A percentile compares a stretch with the other conserved stretches of the same genome.
These are phyloP conservation scores for Alternaria sp. DNA, from an alignment of 2,329 filamentous ascomycete species.

Conservation along the genomic window DNA sequence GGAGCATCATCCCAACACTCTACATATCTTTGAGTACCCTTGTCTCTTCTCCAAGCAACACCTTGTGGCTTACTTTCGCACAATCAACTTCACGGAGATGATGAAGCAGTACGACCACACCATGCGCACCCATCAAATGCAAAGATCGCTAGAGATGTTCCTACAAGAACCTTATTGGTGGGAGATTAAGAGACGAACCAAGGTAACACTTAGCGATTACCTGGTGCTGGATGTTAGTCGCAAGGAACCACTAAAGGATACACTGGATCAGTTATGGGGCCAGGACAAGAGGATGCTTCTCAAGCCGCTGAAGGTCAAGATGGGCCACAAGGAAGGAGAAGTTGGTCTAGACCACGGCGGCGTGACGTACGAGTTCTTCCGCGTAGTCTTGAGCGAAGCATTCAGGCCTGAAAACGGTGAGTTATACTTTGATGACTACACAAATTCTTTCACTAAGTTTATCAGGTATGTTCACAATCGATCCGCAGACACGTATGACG, in stretches of 20 bases:
- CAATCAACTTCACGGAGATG: slow-evolving; percentile 89
- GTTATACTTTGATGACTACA: slow-evolving; percentile 14
- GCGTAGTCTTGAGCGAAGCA: slow-evolving; percentile 80
- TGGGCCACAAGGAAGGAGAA: slow-evolving; percentile 82
- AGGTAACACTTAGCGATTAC: slow-evolving; percentile 50
- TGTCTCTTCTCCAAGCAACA: slow-evolving; percentile 79
- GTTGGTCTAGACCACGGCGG: slow-evolving; percentile 93
- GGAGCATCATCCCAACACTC: slow-evolving; percentile 68
- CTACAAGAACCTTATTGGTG: slow-evolving; percentile 35
- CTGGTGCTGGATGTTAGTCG: slow-evolving; percentile 57
- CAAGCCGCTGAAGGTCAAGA: slow-evolving; percentile 85
- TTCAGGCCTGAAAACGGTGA: slow-evolving; percentile 78
- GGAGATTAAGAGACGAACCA: slow-evolving; percentile 44
- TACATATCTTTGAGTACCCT: slow-evolving; percentile 81
- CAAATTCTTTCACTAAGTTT: slow-evolving; percentile 16
- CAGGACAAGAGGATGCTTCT: slow-evolving; percentile 82
- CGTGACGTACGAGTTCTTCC: slow-evolving; percentile 96
- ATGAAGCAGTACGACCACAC: slow-evolving; percentile 73
- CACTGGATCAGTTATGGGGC: slow-evolving; percentile 88
- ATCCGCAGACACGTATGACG: slow-evolving; percentile 77
- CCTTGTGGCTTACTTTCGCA: slow-evolving; percentile 84
- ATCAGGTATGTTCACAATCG: slow-evolving; percentile 76
- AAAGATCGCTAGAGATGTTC: slow-evolving; percentile 35
- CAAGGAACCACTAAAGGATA: slow-evolving; percentile 52
- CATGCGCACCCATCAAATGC: slow-evolving; percentile 39